A percentile compares a stretch with the other conserved stretches of the same genome.
Conservation (phyloP, 805 yeast species). For the Debaryomyces hansenii region DNA sequence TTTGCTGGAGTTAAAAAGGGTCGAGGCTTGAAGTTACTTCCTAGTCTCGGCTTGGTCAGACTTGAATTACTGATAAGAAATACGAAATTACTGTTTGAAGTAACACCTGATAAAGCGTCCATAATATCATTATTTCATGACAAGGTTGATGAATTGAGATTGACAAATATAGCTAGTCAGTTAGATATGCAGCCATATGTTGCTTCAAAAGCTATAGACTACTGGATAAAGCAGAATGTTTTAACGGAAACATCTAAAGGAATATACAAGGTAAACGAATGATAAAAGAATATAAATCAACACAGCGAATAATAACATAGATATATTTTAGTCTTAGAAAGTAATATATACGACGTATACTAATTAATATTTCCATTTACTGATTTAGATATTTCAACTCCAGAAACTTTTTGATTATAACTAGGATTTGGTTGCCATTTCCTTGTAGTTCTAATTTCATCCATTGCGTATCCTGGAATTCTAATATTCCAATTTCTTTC, state of each 20-base stretch:
- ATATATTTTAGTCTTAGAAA: background rate
- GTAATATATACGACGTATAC: background rate
- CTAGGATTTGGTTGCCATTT: conserved; percentile 66
- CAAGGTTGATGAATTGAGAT: conserved; percentile 27
- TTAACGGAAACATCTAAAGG: conserved; percentile 38
- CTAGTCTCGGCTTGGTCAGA: conserved; percentile 61
- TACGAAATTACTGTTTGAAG: conserved; percentile 39
- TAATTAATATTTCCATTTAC: conserved; percentile 49
- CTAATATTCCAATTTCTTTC: conserved; percentile 94
- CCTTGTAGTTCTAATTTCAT: conserved; percentile 78
- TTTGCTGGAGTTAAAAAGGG: conserved; percentile 54
- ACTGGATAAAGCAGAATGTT: conserved; percentile 67
- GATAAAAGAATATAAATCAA: background rate
- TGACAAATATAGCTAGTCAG: conserved; percentile 28
- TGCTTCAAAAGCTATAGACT: conserved; percentile 42
- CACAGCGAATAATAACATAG: background rate
- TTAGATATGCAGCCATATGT: conserved; percentile 45
- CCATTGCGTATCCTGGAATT: conserved; percentile 90
- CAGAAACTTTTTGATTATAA: conserved; percentile 67
- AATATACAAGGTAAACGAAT: conserved; percentile 43
- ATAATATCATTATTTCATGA: conserved; percentile 53
- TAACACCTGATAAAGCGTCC: conserved; percentile 69
- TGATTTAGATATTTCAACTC: conserved; percentile 64
- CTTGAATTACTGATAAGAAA: conserved; percentile 55
- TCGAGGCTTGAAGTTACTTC: conserved; percentile 56